Percentiles rank a stretch among this genome's conserved stretches.
Evolutionary conservation across 2,329 filamentous ascomycete species (phyloP).

Genomic region (Diplodia mutila): DNA sequence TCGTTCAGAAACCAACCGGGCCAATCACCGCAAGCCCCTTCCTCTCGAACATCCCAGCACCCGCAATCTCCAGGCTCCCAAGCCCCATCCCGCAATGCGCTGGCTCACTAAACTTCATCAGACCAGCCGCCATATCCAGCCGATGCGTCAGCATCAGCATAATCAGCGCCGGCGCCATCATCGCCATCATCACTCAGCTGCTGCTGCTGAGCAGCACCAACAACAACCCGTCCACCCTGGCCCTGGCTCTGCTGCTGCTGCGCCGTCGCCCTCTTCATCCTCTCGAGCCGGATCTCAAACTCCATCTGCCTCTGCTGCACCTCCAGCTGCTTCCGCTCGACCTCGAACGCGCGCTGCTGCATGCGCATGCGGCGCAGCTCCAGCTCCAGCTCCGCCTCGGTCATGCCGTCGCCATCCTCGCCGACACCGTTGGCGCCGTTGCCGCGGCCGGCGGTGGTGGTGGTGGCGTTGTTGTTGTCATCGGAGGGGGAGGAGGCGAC

Average conservation of each 20-base stretch:
- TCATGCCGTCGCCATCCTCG: background rate
- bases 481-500: no score
- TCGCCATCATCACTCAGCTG: no score
- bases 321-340: slow-evolving; percentile 4
- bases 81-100: background rate
- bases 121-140: no score
- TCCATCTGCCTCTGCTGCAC: background rate
- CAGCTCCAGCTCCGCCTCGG: background rate
- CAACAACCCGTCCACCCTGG: background rate
- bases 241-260: background rate
- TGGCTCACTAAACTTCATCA: background rate
- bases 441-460: no score
- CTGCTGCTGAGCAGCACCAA: background rate
- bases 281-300: background rate
- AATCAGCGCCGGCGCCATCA: no score
- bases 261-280: background rate
- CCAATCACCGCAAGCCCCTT: background rate
- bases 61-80: background rate
- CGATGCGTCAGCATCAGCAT: no score
- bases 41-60: background rate
- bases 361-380: background rate
- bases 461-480: no score
- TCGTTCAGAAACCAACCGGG: background rate
- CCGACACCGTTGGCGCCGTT: no score
- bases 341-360: background rate